phyloP scores from a whole-genome alignment of 140 eudicot genomes.

The Cichorium intybus region DNA sequence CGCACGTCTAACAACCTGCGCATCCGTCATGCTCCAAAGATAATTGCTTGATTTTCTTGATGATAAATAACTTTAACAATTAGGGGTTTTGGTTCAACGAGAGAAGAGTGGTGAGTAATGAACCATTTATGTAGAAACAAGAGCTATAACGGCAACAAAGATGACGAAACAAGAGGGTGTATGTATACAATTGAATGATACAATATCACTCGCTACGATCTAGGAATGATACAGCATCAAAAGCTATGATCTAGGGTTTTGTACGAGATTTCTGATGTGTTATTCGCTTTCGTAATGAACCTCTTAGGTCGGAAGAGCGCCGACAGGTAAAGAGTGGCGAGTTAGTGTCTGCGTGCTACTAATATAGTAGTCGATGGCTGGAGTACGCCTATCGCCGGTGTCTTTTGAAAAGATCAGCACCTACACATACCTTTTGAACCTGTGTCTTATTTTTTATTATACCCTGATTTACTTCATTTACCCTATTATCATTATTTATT shows the following conservation, averaged over 20 bases:
- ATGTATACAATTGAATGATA: conserved; percentile 15
- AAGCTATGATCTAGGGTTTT: conserved; percentile 28
- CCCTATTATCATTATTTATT: too few relatives aligned
- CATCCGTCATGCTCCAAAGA: conserved; percentile 52
- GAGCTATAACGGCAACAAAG: neutral
- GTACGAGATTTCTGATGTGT: neutral
- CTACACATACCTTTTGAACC: too few relatives aligned
- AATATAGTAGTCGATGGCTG: conserved; percentile 6
- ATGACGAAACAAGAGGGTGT: neutral
- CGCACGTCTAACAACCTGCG: conserved; percentile 61
- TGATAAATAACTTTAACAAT: neutral
- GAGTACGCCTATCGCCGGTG: conserved; percentile 10
- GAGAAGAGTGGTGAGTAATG: neutral
- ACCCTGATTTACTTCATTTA: too few relatives aligned
- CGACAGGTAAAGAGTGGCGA: neutral
- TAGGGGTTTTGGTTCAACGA: conserved; percentile 15
- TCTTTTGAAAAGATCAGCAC: neutral
- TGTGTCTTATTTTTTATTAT: too few relatives aligned
- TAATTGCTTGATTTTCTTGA: neutral
- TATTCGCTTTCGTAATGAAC: neutral
- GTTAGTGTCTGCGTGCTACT: neutral
- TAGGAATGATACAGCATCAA: conserved; percentile 20
- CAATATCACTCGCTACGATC: conserved; percentile 32
- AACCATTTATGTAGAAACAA: neutral
- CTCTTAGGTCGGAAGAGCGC: conserved; percentile 9